Percentiles rank a stretch among this genome's conserved stretches.
These are phyloP conservation scores for Candida saitoana DNA, from an alignment of 805 yeast species.

Conservation along the genomic window DNA sequence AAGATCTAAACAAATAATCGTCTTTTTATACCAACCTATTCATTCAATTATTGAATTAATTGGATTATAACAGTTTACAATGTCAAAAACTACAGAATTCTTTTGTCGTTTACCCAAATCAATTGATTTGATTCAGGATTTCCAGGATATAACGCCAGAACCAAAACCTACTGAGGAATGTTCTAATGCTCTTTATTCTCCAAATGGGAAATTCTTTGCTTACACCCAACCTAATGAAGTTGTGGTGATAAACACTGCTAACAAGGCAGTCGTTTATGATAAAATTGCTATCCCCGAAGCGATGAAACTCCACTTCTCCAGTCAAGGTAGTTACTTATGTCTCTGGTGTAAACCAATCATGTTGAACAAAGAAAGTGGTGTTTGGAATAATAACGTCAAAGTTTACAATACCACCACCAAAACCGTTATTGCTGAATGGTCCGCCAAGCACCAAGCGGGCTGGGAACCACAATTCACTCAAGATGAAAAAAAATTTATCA, in stretches of 20 bases:
- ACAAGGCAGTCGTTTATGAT: slow-evolving; percentile 36
- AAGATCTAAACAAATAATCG: background rate
- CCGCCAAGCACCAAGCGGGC: slow-evolving; percentile 78
- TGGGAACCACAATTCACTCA: slow-evolving; percentile 91
- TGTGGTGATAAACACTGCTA: slow-evolving; percentile 53
- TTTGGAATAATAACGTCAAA: slow-evolving; percentile 74
- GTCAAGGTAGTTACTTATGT: slow-evolving; percentile 73
- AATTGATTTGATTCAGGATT: slow-evolving; percentile 48
- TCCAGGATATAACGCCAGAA: slow-evolving; percentile 30
- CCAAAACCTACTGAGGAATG: slow-evolving; percentile 45
- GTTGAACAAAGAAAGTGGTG: slow-evolving; percentile 60
- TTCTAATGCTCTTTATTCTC: slow-evolving; percentile 62
- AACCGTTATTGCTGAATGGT: slow-evolving; percentile 54
- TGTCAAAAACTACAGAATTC: slow-evolving; percentile 37
- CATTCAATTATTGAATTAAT: background rate
- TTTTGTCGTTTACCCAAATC: slow-evolving; percentile 54
- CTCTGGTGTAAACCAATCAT: slow-evolving; percentile 88
- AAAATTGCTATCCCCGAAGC: slow-evolving; percentile 60
- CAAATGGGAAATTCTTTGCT: slow-evolving; percentile 66
- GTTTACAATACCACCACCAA: slow-evolving; percentile 58
- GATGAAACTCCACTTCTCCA: slow-evolving; percentile 84
- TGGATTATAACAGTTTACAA: slow-evolving; percentile 8
- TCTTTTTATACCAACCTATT: slow-evolving; percentile 1
- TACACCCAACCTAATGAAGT: slow-evolving; percentile 66
- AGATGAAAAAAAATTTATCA: slow-evolving; percentile 71